Evolutionary conservation across 441 rosid species (phyloP), one percentile per base, ranked within the genome.

Genomic region (Lagerstroemia fauriei): DNA sequence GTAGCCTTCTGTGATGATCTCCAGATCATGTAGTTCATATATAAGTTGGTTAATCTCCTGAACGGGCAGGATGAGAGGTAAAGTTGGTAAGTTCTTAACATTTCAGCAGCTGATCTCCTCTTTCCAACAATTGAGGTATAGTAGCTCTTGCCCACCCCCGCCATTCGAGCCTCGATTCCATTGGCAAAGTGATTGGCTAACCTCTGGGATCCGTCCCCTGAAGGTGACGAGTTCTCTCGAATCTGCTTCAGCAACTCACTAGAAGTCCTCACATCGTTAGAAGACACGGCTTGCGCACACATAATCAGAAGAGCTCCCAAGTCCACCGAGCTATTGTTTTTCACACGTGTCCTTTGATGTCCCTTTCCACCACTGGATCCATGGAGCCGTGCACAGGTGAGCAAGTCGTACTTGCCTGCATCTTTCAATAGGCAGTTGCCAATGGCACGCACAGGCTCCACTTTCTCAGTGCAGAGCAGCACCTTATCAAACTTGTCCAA

Each of bases 121-220:
- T 90, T 88, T n/a, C 88, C 81, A 78, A 88, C 88, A 41, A 92
- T 68, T 13, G 91, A 82, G 11, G 88, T 83, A 61, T 87, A 90
- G 18, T 8, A 18, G n/a, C 87, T 81, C 83, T 92, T 95, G 2
- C 92, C 82, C 85, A 97, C 95, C 34, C 99, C 95, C 12, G 84
- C 90, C 80, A 95, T 78, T 76, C 98, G 94, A 44, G 97, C 97
- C 85, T 95, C 93, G 47, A 95, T 95, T 73, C 91, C 92, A 79
- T 92, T 87, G 13, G 95, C 93, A 56, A 95, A 94, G 82, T 84
- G 90, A 82, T 92, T 95, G 73, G 98, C 95, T 78, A 92, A 81
- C 77, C 99, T 92, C 87, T 92, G 96, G 85, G 92, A 85, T 1
- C 96, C 98, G 85, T 94, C 94, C 11, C 99, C 97, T 24, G 83